phyloP scores from a whole-genome alignment of 257 asterid species.

The Datura wrightii region DNA sequence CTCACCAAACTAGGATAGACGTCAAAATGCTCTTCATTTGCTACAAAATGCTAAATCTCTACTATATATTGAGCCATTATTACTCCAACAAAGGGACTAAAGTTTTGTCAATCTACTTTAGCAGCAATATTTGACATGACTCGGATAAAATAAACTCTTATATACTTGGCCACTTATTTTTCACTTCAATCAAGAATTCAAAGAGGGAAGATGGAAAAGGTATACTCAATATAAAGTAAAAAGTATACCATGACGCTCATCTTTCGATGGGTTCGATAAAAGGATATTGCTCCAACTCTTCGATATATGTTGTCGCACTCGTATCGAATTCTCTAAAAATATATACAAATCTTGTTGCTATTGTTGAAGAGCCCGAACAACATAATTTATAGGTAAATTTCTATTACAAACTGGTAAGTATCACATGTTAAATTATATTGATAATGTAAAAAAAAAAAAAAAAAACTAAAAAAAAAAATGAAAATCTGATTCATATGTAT shows the following conservation, averaged over 20 bases:
- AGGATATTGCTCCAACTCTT: no score
- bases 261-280: not conserved
- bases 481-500: not conserved
- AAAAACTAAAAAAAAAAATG: not conserved
- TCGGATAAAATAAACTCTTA: not conserved
- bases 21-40: conserved; percentile 17
- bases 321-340: no score
- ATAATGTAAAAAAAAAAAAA: not conserved
- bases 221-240: conserved; percentile 19
- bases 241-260: not conserved
- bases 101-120: conserved; percentile 19
- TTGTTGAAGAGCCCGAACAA: no score
- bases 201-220: not conserved
- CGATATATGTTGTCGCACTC: no score
- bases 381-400: no score
- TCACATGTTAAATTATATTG: not conserved
- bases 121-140: conserved; percentile 22
- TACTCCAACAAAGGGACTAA: not conserved
- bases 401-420: not conserved
- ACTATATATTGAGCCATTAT: not conserved
- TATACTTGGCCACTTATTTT: not conserved
- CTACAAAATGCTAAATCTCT: not conserved
- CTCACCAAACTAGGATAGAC: conserved; percentile 19
- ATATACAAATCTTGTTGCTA: no score
- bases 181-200: conserved; percentile 24